phyloP scores from a whole-genome alignment of 116 monocot species.

The Cymodocea nodosa region DNA sequence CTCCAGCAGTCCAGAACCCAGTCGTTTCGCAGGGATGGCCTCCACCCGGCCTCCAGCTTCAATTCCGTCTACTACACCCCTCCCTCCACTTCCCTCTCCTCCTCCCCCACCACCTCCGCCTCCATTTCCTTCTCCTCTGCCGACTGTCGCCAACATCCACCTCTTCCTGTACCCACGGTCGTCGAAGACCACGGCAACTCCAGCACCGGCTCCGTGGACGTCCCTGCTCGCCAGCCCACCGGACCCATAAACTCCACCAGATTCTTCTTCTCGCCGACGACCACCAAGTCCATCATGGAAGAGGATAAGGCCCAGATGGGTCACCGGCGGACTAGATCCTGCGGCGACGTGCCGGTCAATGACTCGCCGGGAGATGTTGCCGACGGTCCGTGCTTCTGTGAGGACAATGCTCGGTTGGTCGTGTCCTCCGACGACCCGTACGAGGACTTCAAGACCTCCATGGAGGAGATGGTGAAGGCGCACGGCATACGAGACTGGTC shows the following conservation, averaged over 20 bases:
- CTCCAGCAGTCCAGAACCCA: slow-evolving; percentile 12
- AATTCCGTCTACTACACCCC: slow-evolving; percentile 17
- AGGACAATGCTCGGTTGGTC: slow-evolving; percentile 22
- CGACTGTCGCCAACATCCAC: background rate
- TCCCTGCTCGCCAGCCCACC: background rate
- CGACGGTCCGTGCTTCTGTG: slow-evolving; percentile 1
- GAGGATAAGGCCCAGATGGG: slow-evolving; percentile 16
- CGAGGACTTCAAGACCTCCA: slow-evolving; percentile 42
- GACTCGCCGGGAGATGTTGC: background rate
- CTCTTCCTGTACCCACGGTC: background rate
- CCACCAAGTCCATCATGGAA: slow-evolving; percentile 58
- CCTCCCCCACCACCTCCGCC: slow-evolving; percentile 4
- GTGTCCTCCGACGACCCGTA: slow-evolving; percentile 44
- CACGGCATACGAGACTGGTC: slow-evolving; percentile 31
- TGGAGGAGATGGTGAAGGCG: slow-evolving; percentile 62
- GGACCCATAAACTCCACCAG: slow-evolving; percentile 13
- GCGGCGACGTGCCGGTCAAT: background rate
- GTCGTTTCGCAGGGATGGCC: slow-evolving; percentile 9
- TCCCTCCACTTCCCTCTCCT: slow-evolving; percentile 11
- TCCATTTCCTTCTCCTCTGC: background rate
- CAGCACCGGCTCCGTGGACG: background rate
- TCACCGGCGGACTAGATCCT: background rate
- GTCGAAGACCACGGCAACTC: background rate
- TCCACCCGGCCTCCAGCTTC: slow-evolving; percentile 8
- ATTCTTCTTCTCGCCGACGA: slow-evolving; percentile 57